Evolutionary conservation across 768 basidiomycete genomes (phyloP), one percentile per base, ranked within the genome.

Genomic region (Filobasidium wieringae): DNA sequence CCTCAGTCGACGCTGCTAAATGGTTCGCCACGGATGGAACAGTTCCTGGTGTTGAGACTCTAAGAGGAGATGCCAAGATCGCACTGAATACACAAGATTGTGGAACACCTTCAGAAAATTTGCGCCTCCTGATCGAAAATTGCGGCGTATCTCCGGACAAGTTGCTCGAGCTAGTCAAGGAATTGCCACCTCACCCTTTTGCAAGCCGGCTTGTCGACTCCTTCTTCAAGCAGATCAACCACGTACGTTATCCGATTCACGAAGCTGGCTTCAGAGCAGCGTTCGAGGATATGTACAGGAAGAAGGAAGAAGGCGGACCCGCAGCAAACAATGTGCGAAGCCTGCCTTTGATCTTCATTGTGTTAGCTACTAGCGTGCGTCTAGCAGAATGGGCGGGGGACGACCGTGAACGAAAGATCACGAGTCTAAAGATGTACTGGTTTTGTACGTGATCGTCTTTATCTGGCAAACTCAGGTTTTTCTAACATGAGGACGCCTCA

Each of bases 351-450:
- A 78, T 96, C 15, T 96, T 93, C 69, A 89, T 92, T 40, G 87
- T 93, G 0, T 78, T 96, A 34, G 90, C 91, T 12, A 87, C 90
- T 47, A 80, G 89, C 15, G 86, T 85, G 14, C 78, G 90, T 61
- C 77, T 93, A 26, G 87, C 90, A 65, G 78, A 81, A 57, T 82
- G 93, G 64, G 86, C 79, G 31, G 89, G 88, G 0, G 87, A 90
- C 72, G 81, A 84, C 57, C 80, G 83, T 45, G 82, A 77, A 41
- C 78, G 86, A 53, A 79, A 86, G 67, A 77, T 89, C 27, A 88
- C 86, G 7, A 90, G 88, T 34, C 76, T 89, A 51, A 81, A 89
- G 60, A 93, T 89, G 76, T 93, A 95, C 69, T 96, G 91, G 91
- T 88, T 86, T 55, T 92, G 89, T 92, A 69, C 75, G 89, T 80